Base-by-base conservation (phyloP, 164 flowering plant genomes). In the Vitis labrusca region DNA sequence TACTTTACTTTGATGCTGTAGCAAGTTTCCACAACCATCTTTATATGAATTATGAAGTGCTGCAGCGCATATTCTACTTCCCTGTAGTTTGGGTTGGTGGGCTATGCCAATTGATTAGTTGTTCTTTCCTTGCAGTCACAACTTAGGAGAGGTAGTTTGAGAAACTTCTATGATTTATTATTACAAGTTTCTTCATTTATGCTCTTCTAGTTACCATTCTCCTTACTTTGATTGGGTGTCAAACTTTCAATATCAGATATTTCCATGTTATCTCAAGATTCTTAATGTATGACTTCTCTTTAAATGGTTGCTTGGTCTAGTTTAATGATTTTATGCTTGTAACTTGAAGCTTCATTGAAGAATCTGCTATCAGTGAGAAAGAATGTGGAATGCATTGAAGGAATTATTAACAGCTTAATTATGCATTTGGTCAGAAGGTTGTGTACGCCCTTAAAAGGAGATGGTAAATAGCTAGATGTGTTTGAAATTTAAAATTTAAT, bases 321-420 rank as follows among this genome's bases (percentile, higher is more conserved):
- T 53, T 62, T 70, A 37, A 37, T 37, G 7, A 37, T 6, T 37
- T 37, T 37, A 37, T 56, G 5, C 49, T 44, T 50, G 16, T 9
- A 30, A 19, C 66, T 62, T 78, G 79, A 79, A 92, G 97, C 79
- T 77, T 81, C 97, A 50, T 70, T 89, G 80, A 89, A 85, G 88
- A 81, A 68, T 71, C 69, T 88, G 54, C 55, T 82, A 62, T 70
- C 84, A 19, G 63, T 19, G 56, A 76, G 68, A 62, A 81, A 73
- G 69, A 77, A 82, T 61, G 50, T 63, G 23, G 94, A 85, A 71
- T 62, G 69, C 32, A 60, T 86, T 69, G 94, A 92, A 84, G 90
- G 84, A 67, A 80, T 79, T 73, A 63, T 91, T 55, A 82, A 59
- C 74, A 79, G 86, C 78, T 76, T 94, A 73, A 86, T 92, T 61